Conservation (phyloP, 2,329 filamentous ascomycete species). For the Elsinoe perseae region DNA sequence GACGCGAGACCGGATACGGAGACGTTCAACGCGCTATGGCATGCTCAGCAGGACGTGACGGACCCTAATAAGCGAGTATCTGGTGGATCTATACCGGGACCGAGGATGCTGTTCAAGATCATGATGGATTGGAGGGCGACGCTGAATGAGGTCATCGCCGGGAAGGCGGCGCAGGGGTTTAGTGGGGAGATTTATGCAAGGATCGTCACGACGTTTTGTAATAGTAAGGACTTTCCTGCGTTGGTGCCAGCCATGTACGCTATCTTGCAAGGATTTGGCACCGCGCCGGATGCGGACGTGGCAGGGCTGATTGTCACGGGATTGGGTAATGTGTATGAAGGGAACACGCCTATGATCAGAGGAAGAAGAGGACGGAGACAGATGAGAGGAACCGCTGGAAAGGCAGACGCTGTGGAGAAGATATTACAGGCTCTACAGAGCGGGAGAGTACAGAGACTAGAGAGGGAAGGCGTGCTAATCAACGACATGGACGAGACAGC, state of each 20-base stretch:
- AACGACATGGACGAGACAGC: background rate
- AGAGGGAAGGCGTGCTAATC: constrained; percentile 11
- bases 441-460: constrained; percentile 1
- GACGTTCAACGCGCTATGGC: constrained; percentile 19
- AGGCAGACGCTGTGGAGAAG: constrained; percentile 10
- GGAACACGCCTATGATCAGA: background rate
- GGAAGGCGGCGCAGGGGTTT: background rate
- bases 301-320: constrained; percentile 16
- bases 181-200: constrained; percentile 15
- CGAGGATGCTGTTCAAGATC: constrained; percentile 16
- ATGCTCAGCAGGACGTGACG: background rate
- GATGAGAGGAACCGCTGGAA: background rate
- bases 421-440: constrained; percentile 8
- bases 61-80: background rate
- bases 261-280: constrained; percentile 8
- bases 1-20: constrained; percentile 16
- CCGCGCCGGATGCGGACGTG: constrained; percentile 14
- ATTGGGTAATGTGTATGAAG: constrained; percentile 12
- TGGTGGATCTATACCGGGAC: constrained; percentile 5
- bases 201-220: constrained; percentile 18
- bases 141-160: background rate
- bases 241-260: constrained; percentile 18
- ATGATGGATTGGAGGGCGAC: constrained; percentile 16
- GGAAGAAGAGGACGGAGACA: constrained; percentile 16
- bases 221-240: constrained; percentile 18